A percentile compares a stretch with the other conserved stretches of the same genome.
These are phyloP conservation scores for Rhododendron vialii DNA, from an alignment of 148 eudicot genomes.

Conservation along the genomic window DNA sequence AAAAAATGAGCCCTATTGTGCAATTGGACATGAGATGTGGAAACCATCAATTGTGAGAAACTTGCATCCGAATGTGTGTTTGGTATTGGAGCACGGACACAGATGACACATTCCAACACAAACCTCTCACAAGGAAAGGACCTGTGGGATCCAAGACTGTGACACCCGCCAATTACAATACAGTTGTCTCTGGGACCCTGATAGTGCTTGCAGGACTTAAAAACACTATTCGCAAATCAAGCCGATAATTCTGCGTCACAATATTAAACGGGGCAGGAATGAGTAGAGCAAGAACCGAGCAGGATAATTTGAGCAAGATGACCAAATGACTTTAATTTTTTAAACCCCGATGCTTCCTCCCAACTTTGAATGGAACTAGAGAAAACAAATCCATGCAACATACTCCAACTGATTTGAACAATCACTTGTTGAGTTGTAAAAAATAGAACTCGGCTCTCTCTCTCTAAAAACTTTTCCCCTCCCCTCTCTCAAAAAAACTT, in stretches of 20 bases:
- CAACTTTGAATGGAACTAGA: neutral
- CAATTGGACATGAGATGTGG: neutral
- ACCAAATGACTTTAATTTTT: neutral
- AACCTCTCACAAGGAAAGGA: too few relatives aligned
- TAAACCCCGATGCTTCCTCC: neutral
- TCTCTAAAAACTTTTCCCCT: too few relatives aligned
- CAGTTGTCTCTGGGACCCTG: neutral
- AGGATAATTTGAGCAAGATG: neutral
- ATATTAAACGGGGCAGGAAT: too few relatives aligned
- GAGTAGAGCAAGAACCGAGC: too few relatives aligned
- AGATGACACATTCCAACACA: too few relatives aligned
- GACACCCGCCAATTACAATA: neutral
- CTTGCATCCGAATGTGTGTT: too few relatives aligned
- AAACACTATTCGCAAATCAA: too few relatives aligned
- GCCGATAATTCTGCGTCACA: too few relatives aligned
- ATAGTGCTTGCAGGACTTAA: neutral
- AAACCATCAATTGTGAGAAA: too few relatives aligned
- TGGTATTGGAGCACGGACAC: too few relatives aligned
- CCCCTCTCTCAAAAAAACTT: too few relatives aligned
- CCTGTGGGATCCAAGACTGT: neutral
- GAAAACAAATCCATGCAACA: neutral
- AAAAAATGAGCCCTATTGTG: neutral
- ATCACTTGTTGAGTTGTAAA: neutral
- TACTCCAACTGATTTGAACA: neutral
- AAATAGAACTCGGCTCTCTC: too few relatives aligned